Evolutionary conservation across 345 rosid genomes (phyloP).

Genomic region (Citrus medica): DNA sequence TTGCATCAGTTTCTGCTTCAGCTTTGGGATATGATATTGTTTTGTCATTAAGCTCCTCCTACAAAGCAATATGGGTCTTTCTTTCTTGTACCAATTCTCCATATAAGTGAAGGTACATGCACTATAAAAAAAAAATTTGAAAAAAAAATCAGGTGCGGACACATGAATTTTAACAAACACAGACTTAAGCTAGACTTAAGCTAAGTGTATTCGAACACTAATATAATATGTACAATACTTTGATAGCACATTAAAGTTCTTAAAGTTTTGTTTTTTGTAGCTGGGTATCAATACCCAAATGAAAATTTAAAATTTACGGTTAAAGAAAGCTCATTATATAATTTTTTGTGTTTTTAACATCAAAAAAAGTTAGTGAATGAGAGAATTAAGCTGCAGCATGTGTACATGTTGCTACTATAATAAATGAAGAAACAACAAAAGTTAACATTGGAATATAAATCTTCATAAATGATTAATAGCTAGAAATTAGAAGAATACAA

Average conservation of each 20-base stretch:
- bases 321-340: too few species aligned
- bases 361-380: not conserved
- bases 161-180: too few species aligned
- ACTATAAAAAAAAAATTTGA: not conserved
- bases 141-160: not conserved
- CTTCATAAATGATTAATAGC: not conserved
- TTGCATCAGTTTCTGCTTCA: not conserved
- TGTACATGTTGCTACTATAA: not conserved
- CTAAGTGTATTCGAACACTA: too few species aligned
- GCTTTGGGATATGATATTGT: not conserved
- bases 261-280: too few species aligned
- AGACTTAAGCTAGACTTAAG: too few species aligned
- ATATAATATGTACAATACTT: too few species aligned
- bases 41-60: not conserved
- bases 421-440: not conserved
- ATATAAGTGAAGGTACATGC: not conserved
- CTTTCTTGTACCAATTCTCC: not conserved
- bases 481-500: not conserved
- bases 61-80: not conserved
- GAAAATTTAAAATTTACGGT: too few species aligned
- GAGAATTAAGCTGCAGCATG: not conserved
- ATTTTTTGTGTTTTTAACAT: too few species aligned
- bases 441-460: not conserved
- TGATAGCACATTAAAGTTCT: too few species aligned
- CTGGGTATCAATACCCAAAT: too few species aligned